These are phyloP conservation scores for Penicillium steckii DNA, from an alignment of 495 filamentous ascomycete species.

Conservation along the genomic window DNA sequence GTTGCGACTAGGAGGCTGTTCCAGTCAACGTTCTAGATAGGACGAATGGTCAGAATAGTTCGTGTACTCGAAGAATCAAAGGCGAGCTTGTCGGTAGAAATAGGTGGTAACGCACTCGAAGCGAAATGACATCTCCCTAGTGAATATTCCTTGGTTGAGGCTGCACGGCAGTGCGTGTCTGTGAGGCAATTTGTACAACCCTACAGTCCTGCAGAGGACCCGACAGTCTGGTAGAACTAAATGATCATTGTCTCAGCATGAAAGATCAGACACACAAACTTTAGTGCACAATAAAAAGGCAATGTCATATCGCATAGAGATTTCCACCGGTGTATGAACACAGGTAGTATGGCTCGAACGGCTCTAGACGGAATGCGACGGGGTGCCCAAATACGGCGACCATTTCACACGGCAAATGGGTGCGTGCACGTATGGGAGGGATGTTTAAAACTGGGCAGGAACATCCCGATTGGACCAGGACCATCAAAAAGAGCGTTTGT, in stretches of 20 bases:
- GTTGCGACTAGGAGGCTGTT: neutral
- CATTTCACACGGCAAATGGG: neutral
- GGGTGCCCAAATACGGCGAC: neutral
- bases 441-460: neutral
- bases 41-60: no score
- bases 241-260: conserved; percentile 14
- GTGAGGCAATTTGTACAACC: conserved; percentile 9
- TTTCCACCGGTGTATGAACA: neutral
- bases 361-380: neutral
- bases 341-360: neutral
- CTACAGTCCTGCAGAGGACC: conserved; percentile 3
- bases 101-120: neutral
- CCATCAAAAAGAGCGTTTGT: neutral
- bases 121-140: conserved; percentile 12
- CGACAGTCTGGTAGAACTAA: conserved; percentile 12
- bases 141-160: conserved; percentile 1
- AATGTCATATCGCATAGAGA: neutral
- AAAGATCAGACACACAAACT: conserved; percentile 8
- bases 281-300: neutral
- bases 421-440: neutral
- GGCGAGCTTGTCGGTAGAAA: neutral
- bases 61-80: no score
- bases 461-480: neutral
- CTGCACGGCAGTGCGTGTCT: conserved; percentile 1
- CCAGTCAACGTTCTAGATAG: neutral